Evolutionary conservation across 2,329 filamentous ascomycete genomes (phyloP), one percentile per base, ranked within the genome.

Genomic region (Aureobasidium subglaciale): DNA sequence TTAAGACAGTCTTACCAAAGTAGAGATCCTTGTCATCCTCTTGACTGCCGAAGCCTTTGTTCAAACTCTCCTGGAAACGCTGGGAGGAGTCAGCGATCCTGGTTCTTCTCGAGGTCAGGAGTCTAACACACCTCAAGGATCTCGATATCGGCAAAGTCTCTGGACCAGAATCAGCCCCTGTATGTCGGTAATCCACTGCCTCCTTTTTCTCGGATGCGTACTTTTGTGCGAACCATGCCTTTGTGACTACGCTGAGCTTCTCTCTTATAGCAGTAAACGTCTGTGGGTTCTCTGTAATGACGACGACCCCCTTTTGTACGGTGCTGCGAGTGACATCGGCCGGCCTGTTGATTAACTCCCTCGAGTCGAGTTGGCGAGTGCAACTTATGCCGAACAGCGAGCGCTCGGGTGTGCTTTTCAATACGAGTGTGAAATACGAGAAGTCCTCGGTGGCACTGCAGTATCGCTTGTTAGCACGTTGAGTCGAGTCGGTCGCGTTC

Each of bases 321-420:
- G 93, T 96, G 58, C 90, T 96, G 59, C 93, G 82, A n/a, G 93
- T 99, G 50, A 99, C 93, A 57, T 97, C 92, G 49, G 87, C 77
- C 0, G 90, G 87, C 25, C 89, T 83, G 67, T 88, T 84, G 62
- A 90, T 80, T 60, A 99, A 78, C 64, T 85, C 78, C 13, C 83
- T 83, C 15, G 90, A 81, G 66, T 95, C 88, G 65, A 99, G 81
- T 73, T 97, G 93, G 58, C 92, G 82, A 15, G 92, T 96, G 71
- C 93, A 99, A 16, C 90, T 88, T 67, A 99, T 96, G 59, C 93
- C 93, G 68, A 99, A 99, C 20, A 99, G 82, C 22, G 90, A 95
- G 2, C 88, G 90, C 27, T 84, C 82, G 62, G 13, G 61, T 60
- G 73, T 78, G 55, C 78, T 78, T 43, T 85, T 83, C 27, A 68